A percentile compares a stretch with the other conserved stretches of the same genome.
Evolutionary conservation across 2,329 filamentous ascomycete species (phyloP).

Genomic region (Fusarium torreyae): DNA sequence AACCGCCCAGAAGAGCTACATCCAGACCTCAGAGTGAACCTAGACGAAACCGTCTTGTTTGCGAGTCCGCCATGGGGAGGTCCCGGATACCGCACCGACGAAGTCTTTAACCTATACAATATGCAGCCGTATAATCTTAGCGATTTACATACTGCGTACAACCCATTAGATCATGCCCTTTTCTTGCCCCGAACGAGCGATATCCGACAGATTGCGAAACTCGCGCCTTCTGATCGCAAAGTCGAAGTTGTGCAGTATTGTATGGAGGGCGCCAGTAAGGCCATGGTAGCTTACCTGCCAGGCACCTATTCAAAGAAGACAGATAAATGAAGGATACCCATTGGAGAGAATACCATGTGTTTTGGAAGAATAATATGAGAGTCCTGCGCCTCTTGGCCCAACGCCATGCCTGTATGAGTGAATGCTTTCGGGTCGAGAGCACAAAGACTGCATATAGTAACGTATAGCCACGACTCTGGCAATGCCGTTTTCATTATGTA

Average conservation of each 20-base stretch:
- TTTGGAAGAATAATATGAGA: not conserved
- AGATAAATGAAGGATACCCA: slow-evolving; percentile 18
- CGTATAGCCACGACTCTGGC: too few relatives aligned
- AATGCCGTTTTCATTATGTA: not conserved
- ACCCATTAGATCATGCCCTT: slow-evolving; percentile 74
- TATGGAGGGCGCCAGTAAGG: slow-evolving; percentile 90
- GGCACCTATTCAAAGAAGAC: slow-evolving; percentile 36
- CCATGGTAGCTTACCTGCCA: slow-evolving; percentile 75
- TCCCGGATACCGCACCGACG: slow-evolving; percentile 68
- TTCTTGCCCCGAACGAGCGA: slow-evolving; percentile 91
- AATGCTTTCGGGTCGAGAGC: not conserved
- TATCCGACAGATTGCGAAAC: slow-evolving; percentile 79
- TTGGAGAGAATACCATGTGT: not conserved
- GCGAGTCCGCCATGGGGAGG: slow-evolving; percentile 75
- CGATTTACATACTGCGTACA: slow-evolving; percentile 75
- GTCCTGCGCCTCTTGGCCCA: not conserved
- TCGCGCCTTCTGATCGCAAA: slow-evolving; percentile 67
- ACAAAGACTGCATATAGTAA: too few relatives aligned
- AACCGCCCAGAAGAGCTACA: slow-evolving; percentile 57
- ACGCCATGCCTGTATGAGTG: too few relatives aligned
- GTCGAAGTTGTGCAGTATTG: slow-evolving; percentile 90
- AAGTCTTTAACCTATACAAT: slow-evolving; percentile 84
- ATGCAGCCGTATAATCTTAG: slow-evolving; percentile 90
- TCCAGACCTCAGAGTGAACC: slow-evolving; percentile 59
- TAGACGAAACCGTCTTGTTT: slow-evolving; percentile 64